Evolutionary conservation across 441 rosid species (phyloP), one percentile per base, ranked within the genome.

Genomic region (Euphorbia corollata): DNA sequence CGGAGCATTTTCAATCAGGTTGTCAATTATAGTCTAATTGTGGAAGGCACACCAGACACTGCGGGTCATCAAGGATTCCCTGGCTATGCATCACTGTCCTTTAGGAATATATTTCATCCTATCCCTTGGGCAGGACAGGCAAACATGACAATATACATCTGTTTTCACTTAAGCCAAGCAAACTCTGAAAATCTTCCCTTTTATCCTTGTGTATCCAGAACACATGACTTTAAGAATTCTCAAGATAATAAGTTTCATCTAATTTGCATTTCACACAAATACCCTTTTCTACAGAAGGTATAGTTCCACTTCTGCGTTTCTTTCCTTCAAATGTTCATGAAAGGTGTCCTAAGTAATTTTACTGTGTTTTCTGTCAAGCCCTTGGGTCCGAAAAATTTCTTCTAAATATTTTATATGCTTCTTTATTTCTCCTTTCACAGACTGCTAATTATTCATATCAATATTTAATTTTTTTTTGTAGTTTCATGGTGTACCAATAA

Each of bases 211-310:
- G 50, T 67, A 68, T 76, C 67, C 72, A 41, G 61, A 62, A 76
- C 71, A 72, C 74, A 78, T 58, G 74, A 80, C 50, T 61, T 62
- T 60, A 70, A 67, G 73, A 89, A 84, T 55, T 78, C 79, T 48
- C 75, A 72, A 71, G 77, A 71, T 65, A 89, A 83, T 63, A 70
- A 12, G 67, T 87, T 86, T 82, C 97, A 89, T 81, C 73, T 89
- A 67, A 77, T 89, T 63, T 73, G 70, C 47, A 71, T 89, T 70
- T 78, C 82, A 22, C 97, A 86, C 78, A 91, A 86, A 79, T 86
- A 83, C 78, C 92, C 91, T 71, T 43, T 71, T 12, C 73, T 75
- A 27, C 79, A 62, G 63, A 82, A 85, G 81, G 96, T 87, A 80
- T 47, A 74, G 54, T 58, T 30, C 59, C 11, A 13, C 6, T 47